A percentile compares a stretch with the other conserved stretches of the same genome.
Conservation (phyloP, 805 yeast genomes). For the Candida suzukii region DNA sequence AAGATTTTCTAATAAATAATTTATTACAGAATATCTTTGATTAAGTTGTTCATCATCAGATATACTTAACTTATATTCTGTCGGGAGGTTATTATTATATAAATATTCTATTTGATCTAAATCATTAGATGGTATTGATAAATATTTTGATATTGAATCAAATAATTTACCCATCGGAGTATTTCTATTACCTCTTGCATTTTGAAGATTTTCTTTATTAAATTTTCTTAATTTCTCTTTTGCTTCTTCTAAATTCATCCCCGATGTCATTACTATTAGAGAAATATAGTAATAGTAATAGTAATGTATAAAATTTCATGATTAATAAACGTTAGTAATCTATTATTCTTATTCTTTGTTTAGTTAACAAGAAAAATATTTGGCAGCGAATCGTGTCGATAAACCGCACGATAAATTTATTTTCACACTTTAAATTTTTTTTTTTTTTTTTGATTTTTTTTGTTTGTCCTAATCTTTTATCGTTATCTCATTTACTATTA, state of each 20-base stretch:
- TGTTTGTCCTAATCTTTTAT: background rate
- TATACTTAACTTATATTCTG: background rate
- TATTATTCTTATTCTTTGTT: too few species aligned
- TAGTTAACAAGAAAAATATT: background rate
- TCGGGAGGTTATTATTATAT: constrained; percentile 4
- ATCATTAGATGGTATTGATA: constrained; percentile 2
- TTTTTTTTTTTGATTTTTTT: background rate
- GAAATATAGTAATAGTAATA: too few species aligned
- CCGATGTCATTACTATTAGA: background rate
- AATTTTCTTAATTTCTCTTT: constrained; percentile 17
- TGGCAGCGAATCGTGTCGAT: constrained; percentile 1
- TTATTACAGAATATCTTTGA: constrained; percentile 22
- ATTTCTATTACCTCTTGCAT: constrained; percentile 18
- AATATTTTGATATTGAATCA: constrained; percentile 15
- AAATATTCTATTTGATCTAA: constrained; percentile 5
- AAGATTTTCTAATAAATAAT: constrained; percentile 30
- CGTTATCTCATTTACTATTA: too few species aligned
- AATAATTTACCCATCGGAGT: constrained; percentile 27
- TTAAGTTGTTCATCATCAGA: constrained; percentile 1
- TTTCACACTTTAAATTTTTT: background rate
- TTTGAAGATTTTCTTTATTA: constrained; percentile 12
- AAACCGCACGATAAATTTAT: background rate
- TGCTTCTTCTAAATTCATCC: constrained; percentile 9
- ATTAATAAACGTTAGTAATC: too few species aligned
- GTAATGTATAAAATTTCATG: too few species aligned